Evolutionary conservation across 805 yeast genomes (phyloP).

Genomic region (Kluyveromyces nonfermentans): DNA sequence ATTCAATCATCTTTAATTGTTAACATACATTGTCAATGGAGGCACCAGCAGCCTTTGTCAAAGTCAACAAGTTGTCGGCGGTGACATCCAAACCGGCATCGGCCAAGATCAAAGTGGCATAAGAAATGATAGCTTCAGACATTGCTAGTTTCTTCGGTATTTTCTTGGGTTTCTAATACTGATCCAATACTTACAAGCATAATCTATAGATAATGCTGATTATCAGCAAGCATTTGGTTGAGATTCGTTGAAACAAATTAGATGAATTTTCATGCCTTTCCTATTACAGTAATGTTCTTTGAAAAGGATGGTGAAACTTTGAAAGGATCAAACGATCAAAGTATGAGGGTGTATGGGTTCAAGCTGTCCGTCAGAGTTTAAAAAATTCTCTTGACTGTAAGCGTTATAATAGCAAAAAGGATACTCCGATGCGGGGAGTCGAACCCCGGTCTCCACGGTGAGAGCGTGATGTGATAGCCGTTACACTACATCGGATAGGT

Average conservation of each 20-base stretch:
- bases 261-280: neutral
- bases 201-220: neutral
- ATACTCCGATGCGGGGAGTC: conserved; percentile 47
- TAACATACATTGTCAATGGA: conserved; percentile 45
- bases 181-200: too few species aligned
- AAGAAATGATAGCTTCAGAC: conserved; percentile 94
- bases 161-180: neutral
- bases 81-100: conserved; percentile 95
- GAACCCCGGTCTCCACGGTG: conserved; percentile 43
- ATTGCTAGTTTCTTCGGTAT: conserved; percentile 31
- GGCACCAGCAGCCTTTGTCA: conserved; percentile 74
- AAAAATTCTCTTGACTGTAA: neutral
- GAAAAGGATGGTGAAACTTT: too few species aligned
- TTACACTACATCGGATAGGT: conserved; percentile 13
- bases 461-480: conserved; percentile 26
- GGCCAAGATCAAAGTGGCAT: conserved; percentile 97
- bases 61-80: conserved; percentile 62
- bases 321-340: too few species aligned
- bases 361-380: neutral
- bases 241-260: neutral
- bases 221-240: neutral
- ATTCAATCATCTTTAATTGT: too few species aligned
- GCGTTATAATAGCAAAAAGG: conserved; percentile 1
- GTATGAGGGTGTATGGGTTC: neutral
- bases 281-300: too few species aligned